These are phyloP conservation scores for Blastobotrys muscicola DNA, from an alignment of 805 yeast species.

Conservation along the genomic window DNA sequence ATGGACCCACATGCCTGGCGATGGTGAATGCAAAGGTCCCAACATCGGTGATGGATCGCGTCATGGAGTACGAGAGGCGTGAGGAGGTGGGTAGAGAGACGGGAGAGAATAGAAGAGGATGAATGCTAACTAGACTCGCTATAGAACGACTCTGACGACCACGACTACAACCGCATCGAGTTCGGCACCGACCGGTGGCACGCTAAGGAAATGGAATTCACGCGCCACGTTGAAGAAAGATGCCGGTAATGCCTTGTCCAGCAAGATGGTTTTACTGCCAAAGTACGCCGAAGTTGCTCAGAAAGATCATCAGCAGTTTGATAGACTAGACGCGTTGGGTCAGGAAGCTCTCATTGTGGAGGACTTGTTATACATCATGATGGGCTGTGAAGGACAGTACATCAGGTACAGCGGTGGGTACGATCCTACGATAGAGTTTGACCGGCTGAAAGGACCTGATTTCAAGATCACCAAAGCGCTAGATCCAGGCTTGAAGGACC, in stretches of 20 bases:
- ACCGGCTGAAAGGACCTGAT: conserved; percentile 59
- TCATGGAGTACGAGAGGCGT: no score
- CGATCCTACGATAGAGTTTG: conserved; percentile 36
- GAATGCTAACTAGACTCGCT: no score
- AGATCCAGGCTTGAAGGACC: conserved; percentile 63
- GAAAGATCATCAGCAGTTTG: conserved; percentile 5
- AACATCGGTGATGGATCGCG: no score
- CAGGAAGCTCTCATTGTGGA: conserved; percentile 68
- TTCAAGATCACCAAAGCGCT: conserved; percentile 61
- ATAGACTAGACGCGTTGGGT: conserved; percentile 1
- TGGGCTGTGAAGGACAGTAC: conserved; percentile 61
- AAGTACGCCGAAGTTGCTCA: conserved; percentile 10
- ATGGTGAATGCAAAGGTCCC: no score
- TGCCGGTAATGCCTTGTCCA: conserved; percentile 7
- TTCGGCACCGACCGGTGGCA: no score
- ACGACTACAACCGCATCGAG: no score
- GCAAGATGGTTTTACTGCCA: conserved; percentile 11
- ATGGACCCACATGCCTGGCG: no score
- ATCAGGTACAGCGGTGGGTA: conserved; percentile 58
- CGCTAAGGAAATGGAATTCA: conserved; percentile 6
- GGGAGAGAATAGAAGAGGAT: no score
- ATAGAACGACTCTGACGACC: no score
- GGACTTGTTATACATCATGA: conserved; percentile 58
- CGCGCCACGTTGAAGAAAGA: conserved; percentile 2
- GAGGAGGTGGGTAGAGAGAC: no score